These are phyloP conservation scores for Yarrowia keelungensis DNA, from an alignment of 805 yeast species.

Conservation along the genomic window DNA sequence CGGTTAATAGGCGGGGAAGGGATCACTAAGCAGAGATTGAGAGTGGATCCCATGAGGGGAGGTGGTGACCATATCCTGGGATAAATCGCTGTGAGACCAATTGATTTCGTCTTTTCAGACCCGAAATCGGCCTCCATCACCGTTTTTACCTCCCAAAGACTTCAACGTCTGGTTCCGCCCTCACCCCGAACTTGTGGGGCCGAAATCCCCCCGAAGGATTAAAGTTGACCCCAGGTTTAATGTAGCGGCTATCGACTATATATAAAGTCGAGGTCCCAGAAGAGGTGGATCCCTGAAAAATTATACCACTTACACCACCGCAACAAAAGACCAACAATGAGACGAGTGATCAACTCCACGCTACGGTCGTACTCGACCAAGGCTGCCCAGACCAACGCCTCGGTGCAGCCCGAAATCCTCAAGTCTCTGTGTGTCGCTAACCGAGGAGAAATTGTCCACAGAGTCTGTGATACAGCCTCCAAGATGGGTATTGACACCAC, in stretches of 20 bases:
- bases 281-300: not conserved
- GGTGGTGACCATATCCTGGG: not conserved
- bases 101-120: not conserved
- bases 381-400: constrained; percentile 15
- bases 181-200: constrained; percentile 36
- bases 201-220: constrained; percentile 37
- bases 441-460: constrained; percentile 60
- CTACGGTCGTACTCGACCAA: constrained; percentile 36
- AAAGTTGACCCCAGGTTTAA: constrained; percentile 38
- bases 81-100: not conserved
- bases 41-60: not conserved
- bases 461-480: constrained; percentile 46
- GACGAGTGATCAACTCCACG: constrained; percentile 39
- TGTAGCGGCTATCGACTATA: constrained; percentile 37
- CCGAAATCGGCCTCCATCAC: not conserved
- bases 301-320: not conserved
- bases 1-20: constrained; percentile 28
- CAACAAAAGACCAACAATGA: constrained; percentile 16
- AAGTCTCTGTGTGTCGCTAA: constrained; percentile 57
- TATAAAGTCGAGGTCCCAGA: constrained; percentile 36
- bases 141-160: not conserved
- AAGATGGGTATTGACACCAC: constrained; percentile 49
- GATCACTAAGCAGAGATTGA: constrained; percentile 8
- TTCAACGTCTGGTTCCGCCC: constrained; percentile 5
- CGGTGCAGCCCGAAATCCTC: constrained; percentile 35